These are phyloP conservation scores for Pleurotus ostreatus DNA, from an alignment of 768 basidiomycete genomes.

Conservation along the genomic window DNA sequence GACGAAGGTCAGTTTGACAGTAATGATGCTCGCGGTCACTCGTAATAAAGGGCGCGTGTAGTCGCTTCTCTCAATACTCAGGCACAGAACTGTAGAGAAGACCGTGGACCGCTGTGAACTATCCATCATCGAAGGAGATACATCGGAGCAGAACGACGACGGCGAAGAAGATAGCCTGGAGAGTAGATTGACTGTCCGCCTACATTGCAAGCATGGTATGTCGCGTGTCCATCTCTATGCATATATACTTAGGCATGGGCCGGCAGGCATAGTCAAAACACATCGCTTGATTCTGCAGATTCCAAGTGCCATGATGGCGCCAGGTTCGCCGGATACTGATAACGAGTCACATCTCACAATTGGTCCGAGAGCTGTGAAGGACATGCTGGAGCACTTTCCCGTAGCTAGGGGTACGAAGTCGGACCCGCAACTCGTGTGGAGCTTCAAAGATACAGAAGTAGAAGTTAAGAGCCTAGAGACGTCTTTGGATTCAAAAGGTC, in stretches of 20 bases:
- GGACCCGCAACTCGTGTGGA: constrained; percentile 82
- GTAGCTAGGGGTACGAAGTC: constrained; percentile 54
- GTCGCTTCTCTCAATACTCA: constrained; percentile 73
- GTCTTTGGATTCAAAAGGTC: constrained; percentile 63
- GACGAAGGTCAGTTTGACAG: constrained; percentile 48
- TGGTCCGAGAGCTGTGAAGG: constrained; percentile 68
- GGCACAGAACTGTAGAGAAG: constrained; percentile 72
- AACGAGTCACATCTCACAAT: constrained; percentile 67
- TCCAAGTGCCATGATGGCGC: constrained; percentile 57
- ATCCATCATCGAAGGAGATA: constrained; percentile 48
- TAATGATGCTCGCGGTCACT: neutral
- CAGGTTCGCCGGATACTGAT: constrained; percentile 53
- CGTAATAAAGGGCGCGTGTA: constrained; percentile 17
- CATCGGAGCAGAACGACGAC: neutral
- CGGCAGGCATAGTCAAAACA: constrained; percentile 74
- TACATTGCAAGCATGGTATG: constrained; percentile 83
- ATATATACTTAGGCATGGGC: constrained; percentile 6
- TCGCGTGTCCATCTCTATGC: neutral
- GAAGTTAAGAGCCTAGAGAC: constrained; percentile 65
- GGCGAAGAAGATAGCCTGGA: constrained; percentile 62
- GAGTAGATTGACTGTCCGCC: constrained; percentile 64
- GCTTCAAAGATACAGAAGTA: constrained; percentile 67
- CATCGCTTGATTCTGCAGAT: constrained; percentile 65
- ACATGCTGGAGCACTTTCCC: constrained; percentile 82
- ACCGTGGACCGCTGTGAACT: constrained; percentile 75